Conservation (phyloP, 2,329 filamentous ascomycete genomes). For the Phialophora expanda region DNA sequence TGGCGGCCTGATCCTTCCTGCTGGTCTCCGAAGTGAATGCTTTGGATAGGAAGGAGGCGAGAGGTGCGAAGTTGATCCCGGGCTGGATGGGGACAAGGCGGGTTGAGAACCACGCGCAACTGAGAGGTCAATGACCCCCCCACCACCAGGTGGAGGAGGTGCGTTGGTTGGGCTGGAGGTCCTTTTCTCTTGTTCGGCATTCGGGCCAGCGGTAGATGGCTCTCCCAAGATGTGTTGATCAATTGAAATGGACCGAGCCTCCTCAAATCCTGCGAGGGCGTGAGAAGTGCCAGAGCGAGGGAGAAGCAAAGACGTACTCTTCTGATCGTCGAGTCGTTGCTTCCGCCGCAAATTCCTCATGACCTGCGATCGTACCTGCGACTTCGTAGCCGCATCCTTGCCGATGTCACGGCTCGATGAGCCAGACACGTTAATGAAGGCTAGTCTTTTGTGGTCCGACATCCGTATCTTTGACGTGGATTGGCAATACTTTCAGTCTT, state of each 20-base stretch:
- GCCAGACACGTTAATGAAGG: slow-evolving; percentile 21
- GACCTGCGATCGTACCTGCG: slow-evolving; percentile 15
- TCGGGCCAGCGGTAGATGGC: neutral
- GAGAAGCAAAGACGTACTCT: slow-evolving; percentile 6
- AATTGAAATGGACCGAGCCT: slow-evolving; percentile 2
- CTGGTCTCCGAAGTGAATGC: neutral
- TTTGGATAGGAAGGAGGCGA: neutral
- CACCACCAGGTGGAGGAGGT: neutral
- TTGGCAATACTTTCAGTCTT: neutral
- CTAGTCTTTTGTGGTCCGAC: slow-evolving; percentile 1
- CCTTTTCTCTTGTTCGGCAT: neutral
- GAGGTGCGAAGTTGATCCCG: neutral
- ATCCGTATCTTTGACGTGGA: neutral
- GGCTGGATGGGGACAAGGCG: neutral
- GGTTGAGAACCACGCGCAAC: neutral
- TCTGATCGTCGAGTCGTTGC: slow-evolving; percentile 17
- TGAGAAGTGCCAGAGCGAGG: neutral
- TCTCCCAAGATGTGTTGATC: neutral
- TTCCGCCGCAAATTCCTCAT: slow-evolving; percentile 24
- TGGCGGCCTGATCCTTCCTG: neutral
- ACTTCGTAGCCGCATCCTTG: slow-evolving; percentile 15
- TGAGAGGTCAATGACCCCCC: neutral
- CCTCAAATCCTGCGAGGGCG: slow-evolving; percentile 14
- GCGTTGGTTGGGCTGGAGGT: neutral
- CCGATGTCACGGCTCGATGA: slow-evolving; percentile 7